Conservation (phyloP, 2,329 filamentous ascomycete genomes). For the Emergomyces pasteurianus region DNA sequence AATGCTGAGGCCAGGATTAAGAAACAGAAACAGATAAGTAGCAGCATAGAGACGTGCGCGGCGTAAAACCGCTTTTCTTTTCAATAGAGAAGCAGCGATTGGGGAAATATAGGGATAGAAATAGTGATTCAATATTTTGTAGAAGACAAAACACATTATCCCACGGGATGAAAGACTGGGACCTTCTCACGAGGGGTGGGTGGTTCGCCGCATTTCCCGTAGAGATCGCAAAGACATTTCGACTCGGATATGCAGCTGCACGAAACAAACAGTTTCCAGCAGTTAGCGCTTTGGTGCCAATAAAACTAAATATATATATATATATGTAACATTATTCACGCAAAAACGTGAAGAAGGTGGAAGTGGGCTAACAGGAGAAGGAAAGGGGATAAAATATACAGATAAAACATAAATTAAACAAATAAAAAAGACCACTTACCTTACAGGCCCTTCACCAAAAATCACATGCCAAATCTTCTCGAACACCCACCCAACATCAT, state of each 20-base stretch:
- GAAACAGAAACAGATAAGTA: no score
- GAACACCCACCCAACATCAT: conserved; percentile 46
- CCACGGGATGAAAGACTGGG: not conserved
- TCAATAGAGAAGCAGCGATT: no score
- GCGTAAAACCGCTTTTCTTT: no score
- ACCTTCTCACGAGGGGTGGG: not conserved
- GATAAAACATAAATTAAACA: no score
- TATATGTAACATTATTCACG: not conserved
- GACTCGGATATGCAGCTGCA: not conserved
- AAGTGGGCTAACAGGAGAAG: no score
- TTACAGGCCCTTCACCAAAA: conserved; percentile 32
- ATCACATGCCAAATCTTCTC: conserved; percentile 56
- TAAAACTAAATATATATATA: not conserved
- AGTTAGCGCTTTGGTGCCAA: not conserved
- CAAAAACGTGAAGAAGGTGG: no score
- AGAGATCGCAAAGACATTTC: not conserved
- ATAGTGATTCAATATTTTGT: not conserved
- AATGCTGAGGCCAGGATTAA: no score
- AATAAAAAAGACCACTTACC: conserved; percentile 18
- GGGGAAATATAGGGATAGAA: no score
- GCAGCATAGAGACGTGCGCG: no score
- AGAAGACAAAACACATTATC: not conserved
- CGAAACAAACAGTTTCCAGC: not conserved
- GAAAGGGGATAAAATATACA: not conserved
- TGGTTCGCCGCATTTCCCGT: not conserved